Evolutionary conservation across 2,329 filamentous ascomycete genomes (phyloP).

Genomic region (Neopestalotiopsis rosae): DNA sequence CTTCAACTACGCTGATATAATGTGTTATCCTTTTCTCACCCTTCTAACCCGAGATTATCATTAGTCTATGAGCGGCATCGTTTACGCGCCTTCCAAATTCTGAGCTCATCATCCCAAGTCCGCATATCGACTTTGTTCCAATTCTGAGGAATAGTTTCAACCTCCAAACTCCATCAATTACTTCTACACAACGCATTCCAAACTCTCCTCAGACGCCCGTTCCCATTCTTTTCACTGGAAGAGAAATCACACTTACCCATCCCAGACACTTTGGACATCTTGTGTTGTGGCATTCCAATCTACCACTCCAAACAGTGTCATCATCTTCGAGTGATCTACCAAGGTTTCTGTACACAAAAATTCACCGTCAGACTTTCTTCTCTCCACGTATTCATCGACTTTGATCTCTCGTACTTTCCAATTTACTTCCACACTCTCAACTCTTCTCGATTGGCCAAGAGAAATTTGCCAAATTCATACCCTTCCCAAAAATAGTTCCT

Average conservation of each 20-base stretch:
- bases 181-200: neutral
- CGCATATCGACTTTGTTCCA: neutral
- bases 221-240: neutral
- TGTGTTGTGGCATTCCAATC: no score
- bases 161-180: neutral
- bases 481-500: neutral
- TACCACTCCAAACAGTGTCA: no score
- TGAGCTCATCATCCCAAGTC: neutral
- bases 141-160: neutral
- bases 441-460: neutral
- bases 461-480: neutral
- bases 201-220: neutral
- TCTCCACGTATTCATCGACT: no score
- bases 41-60: neutral
- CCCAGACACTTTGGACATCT: no score
- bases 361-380: no score
- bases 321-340: no score
- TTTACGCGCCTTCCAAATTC: neutral
- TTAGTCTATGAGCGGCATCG: neutral
- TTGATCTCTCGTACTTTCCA: no score
- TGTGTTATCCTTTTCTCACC: neutral
- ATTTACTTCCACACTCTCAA: neutral
- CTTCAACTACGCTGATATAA: no score
- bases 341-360: no score
- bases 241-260: neutral